Base-by-base conservation (phyloP, 163 green algal genomes). In the Coccomyxa subellipsoidea region DNA sequence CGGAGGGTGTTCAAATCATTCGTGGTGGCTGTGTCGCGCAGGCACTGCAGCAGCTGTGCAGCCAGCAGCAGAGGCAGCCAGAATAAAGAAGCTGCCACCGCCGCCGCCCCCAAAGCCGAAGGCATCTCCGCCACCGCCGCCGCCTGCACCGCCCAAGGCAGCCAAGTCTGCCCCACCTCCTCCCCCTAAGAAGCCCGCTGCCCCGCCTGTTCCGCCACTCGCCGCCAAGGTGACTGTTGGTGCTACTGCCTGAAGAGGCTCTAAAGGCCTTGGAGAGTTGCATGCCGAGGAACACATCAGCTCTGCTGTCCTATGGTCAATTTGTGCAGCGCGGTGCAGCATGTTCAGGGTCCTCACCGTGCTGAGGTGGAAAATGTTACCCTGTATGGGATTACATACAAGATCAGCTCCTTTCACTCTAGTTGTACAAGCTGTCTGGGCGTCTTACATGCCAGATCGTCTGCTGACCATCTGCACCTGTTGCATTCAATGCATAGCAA, bases 131-230 rank as follows among this genome's bases (percentile, higher is more conserved):
- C 78, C 78, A 7, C 31, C 54, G 36, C 79, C 69, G 5, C 78
- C 78, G 29, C 78, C 78, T n/a, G 2, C 66, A 8, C 66, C 66
- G 27, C 66, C 66, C 66, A 73, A 73, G 27, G 66, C 18, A 18
- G 4, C 76, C 38, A 82, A 59, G 34, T 54, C 40, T 23, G n/a
- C 27, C 8, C 77, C 77, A 18, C 77, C 77, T 23, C 77, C 77
- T 15, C 31, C 31, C 37, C 25, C 25, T 73, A 32, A 32, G 2
- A 32, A 32, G 66, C 66, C 66, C 66, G 32, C 27, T 8, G 27
- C 66, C 21, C 38, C 76, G 29, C 81, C 76, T 38, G 59, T 76
- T 12, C 79, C 79, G n/a, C 83, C 83, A 15, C 79, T 40, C 35
- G 72, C 54, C 31, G 78, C 37, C 27, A 83, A 80, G 72, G 78